Evolutionary conservation across 2,329 filamentous ascomycete species (phyloP).

Genomic region (Tolypocladium sp.): DNA sequence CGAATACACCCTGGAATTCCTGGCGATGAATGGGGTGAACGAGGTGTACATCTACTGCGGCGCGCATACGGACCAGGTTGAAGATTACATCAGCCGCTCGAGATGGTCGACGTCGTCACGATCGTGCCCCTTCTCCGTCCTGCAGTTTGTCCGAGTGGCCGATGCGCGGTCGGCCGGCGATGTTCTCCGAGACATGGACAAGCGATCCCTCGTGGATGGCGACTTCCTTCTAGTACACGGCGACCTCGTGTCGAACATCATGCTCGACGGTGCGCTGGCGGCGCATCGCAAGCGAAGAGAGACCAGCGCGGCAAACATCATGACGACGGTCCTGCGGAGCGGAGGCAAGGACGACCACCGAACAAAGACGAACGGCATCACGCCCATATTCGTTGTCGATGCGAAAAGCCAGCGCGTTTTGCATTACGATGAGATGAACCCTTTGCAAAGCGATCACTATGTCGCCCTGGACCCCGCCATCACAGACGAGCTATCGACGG

Average conservation of each 20-base stretch:
- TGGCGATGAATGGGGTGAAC: slow-evolving; percentile 90
- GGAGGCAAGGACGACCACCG: slow-evolving; percentile 61
- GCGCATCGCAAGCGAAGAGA: slow-evolving; percentile 73
- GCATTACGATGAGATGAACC: slow-evolving; percentile 87
- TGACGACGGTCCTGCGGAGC: slow-evolving; percentile 87
- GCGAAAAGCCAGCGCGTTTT: slow-evolving; percentile 71
- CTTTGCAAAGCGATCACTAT: slow-evolving; percentile 54
- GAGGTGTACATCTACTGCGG: slow-evolving; percentile 90
- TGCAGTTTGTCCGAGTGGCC: slow-evolving; percentile 77
- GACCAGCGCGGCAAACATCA: slow-evolving; percentile 87
- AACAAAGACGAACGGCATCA: slow-evolving; percentile 66
- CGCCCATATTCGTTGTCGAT: slow-evolving; percentile 81
- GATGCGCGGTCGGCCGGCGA: slow-evolving; percentile 84
- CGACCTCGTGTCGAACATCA: slow-evolving; percentile 83
- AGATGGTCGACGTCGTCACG: slow-evolving; percentile 53
- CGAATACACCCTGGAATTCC: slow-evolving; percentile 94
- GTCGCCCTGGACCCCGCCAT: slow-evolving; percentile 70
- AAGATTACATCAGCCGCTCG: slow-evolving; percentile 75
- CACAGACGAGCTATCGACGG: slow-evolving; percentile 57
- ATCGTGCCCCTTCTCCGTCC: slow-evolving; percentile 59
- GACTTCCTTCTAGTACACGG: slow-evolving; percentile 93
- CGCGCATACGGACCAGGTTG: slow-evolving; percentile 76
- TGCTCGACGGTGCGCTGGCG: slow-evolving; percentile 69
- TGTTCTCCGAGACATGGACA: slow-evolving; percentile 88
- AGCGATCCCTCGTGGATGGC: slow-evolving; percentile 71